phyloP scores from a whole-genome alignment of 1,284 basidiomycete species.

The Leccinum subrobustum region DNA sequence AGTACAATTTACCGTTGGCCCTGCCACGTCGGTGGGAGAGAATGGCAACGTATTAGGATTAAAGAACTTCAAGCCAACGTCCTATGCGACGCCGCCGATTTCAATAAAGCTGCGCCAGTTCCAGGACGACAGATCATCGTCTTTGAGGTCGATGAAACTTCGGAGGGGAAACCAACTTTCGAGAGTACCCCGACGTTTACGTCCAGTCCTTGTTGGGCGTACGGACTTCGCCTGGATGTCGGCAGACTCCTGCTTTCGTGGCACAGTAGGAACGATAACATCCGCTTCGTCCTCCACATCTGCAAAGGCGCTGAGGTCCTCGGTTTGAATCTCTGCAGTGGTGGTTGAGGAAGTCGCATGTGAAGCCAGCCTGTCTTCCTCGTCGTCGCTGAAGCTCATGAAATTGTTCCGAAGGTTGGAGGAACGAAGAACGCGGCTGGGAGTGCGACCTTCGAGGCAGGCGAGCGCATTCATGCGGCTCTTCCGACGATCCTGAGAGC shows the following conservation, averaged over 20 bases:
- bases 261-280: slow-evolving; percentile 11
- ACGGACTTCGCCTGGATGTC: background rate
- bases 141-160: slow-evolving; percentile 63
- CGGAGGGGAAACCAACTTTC: slow-evolving; percentile 48
- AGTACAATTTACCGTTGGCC: slow-evolving; percentile 14
- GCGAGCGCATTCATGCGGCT: slow-evolving; percentile 56
- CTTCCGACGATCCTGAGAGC: slow-evolving; percentile 31
- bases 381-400: slow-evolving; percentile 66
- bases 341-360: background rate
- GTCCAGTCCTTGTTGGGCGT: slow-evolving; percentile 12
- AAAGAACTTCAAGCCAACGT: background rate
- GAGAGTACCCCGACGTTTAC: slow-evolving; percentile 39
- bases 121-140: slow-evolving; percentile 46
- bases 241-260: slow-evolving; percentile 1
- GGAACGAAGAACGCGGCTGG: slow-evolving; percentile 12
- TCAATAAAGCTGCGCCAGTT: slow-evolving; percentile 65
- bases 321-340: background rate
- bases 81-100: slow-evolving; percentile 41
- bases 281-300: slow-evolving; percentile 35
- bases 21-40: slow-evolving; percentile 2
- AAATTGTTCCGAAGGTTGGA: slow-evolving; percentile 45
- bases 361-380: slow-evolving; percentile 40
- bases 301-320: slow-evolving; percentile 25
- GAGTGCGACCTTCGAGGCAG: slow-evolving; percentile 52
- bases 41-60: background rate